A percentile compares a stretch with the other conserved stretches of the same genome.
These are phyloP conservation scores for Chalciporus sphaerocephalus DNA, from an alignment of 768 basidiomycete species.

Conservation along the genomic window DNA sequence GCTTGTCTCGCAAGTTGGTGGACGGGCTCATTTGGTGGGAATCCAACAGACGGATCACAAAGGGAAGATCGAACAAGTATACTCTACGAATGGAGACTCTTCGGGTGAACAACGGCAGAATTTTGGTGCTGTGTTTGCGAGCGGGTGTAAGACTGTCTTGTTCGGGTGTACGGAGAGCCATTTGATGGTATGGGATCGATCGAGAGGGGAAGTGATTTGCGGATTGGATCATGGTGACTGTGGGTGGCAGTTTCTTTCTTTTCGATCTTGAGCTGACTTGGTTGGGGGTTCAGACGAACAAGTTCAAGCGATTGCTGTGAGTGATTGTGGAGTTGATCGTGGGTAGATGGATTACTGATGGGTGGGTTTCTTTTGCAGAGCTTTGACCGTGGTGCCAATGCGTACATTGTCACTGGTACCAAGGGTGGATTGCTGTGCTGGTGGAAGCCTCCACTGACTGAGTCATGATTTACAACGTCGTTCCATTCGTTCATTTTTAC, in stretches of 20 bases:
- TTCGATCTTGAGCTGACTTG: conserved; percentile 4
- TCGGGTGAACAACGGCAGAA: conserved; percentile 28
- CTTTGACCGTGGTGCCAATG: conserved; percentile 40
- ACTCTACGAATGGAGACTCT: conserved; percentile 37
- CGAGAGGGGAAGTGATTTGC: conserved; percentile 49
- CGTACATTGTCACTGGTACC: conserved; percentile 53
- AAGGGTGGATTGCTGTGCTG: conserved; percentile 51
- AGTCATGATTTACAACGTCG: conserved; percentile 25
- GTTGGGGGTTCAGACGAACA: conserved; percentile 25
- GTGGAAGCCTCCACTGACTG: conserved; percentile 42
- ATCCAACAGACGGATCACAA: conserved; percentile 47
- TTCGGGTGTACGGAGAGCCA: conserved; percentile 54
- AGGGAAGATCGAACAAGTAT: conserved; percentile 52
- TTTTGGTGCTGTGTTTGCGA: conserved; percentile 53
- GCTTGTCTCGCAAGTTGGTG: conserved; percentile 50
- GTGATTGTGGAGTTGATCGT: conserved; percentile 5
- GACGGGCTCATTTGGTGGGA: conserved; percentile 47
- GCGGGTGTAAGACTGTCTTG: conserved; percentile 48
- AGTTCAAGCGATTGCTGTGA: conserved; percentile 34
- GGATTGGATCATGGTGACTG: conserved; percentile 60
- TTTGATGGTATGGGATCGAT: conserved; percentile 60
- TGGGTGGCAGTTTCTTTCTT: conserved; percentile 29
- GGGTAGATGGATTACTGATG: conserved; percentile 23
- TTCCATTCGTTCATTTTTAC: conserved; percentile 7
- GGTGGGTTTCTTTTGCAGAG: conserved; percentile 31